These are phyloP conservation scores for Coccinonectria pachysandricola DNA, from an alignment of 2,329 filamentous ascomycete species.

Conservation along the genomic window DNA sequence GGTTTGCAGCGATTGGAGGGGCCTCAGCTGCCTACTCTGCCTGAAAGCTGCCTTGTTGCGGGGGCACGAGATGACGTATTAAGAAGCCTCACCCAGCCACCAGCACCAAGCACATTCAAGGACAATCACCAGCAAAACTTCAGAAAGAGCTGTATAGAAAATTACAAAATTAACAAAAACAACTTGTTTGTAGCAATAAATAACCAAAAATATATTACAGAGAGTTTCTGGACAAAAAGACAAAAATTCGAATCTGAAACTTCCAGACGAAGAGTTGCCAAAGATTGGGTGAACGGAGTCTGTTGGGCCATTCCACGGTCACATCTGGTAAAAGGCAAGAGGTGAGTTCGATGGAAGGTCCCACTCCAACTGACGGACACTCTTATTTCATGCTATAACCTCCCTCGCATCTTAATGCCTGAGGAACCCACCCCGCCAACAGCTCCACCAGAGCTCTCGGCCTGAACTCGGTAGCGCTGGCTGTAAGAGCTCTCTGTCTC, in stretches of 20 bases:
- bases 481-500: no score
- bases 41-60: no score
- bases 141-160: rapidly evolving
- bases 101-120: no score
- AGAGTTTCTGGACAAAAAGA: no score
- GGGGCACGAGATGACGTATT: conserved; percentile 5
- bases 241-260: conserved; percentile 31
- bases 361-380: conserved; percentile 52
- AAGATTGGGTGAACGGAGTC: conserved; percentile 43
- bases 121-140: no score
- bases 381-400: conserved; percentile 14
- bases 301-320: conserved; percentile 52
- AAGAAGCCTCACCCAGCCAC: conserved; percentile 1
- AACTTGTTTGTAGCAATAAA: conserved; percentile 1
- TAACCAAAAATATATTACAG: conserved; percentile 4
- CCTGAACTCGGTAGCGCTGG: no score
- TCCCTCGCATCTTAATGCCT: rapidly evolving
- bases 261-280: conserved; percentile 33
- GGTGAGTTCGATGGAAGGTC: conserved; percentile 64
- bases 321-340: conserved; percentile 77
- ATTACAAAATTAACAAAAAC: background rate
- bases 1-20: no score
- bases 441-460: conserved; percentile 3
- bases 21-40: no score
- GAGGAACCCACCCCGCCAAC: conserved; percentile 2